Conservation (phyloP, 1,284 basidiomycete genomes). For the Ceratobasidium sp. region DNA sequence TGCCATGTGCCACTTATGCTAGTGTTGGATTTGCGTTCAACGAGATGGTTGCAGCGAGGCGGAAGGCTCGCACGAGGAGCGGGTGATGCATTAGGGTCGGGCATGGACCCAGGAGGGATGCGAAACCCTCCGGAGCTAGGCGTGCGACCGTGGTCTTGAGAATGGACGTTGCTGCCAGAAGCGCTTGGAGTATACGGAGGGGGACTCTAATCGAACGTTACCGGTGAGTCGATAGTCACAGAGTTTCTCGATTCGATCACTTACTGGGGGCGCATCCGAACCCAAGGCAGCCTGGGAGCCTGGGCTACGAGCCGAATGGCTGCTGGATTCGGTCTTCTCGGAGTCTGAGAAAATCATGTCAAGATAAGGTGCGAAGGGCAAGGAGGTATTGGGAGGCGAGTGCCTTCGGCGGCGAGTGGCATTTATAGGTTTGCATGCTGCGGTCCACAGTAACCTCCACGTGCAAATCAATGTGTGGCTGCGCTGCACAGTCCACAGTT, state of each 20-base stretch:
- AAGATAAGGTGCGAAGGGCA: neutral
- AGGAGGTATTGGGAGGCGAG: neutral
- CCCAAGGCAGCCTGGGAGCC: neutral
- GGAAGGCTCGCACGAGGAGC: neutral
- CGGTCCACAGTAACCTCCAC: neutral
- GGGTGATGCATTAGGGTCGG: neutral
- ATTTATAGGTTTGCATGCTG: slow-evolving; percentile 4
- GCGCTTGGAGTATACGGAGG: slow-evolving; percentile 16
- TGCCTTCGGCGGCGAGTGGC: neutral
- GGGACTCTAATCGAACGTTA: slow-evolving; percentile 1
- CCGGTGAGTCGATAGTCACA: neutral
- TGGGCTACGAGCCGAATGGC: neutral
- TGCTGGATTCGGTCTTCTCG: slow-evolving; percentile 3
- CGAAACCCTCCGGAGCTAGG: neutral
- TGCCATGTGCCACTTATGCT: slow-evolving; percentile 23
- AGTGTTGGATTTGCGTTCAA: slow-evolving; percentile 6
- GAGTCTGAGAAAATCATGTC: slow-evolving; percentile 19
- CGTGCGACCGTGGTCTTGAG: neutral
- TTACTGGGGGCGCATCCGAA: neutral
- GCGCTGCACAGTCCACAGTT: slow-evolving; percentile 32
- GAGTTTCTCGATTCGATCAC: neutral
- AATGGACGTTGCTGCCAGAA: neutral
- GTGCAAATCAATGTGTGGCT: neutral
- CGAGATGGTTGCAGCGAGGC: slow-evolving; percentile 13
- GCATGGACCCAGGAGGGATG: neutral